Evolutionary conservation across 352 stramenopile genomes (phyloP).

Genomic region (Ophiocytium majus): DNA sequence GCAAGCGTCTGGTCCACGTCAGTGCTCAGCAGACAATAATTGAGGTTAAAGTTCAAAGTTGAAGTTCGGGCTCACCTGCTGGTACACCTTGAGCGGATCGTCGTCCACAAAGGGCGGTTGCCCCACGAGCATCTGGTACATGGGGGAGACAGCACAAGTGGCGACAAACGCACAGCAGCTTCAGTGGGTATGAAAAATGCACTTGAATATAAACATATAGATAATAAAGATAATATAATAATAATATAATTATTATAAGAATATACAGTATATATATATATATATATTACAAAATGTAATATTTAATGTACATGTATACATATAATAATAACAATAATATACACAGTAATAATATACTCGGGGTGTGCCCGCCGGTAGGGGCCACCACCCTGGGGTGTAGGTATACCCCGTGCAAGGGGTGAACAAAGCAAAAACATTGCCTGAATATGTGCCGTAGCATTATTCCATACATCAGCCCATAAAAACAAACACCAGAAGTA

Average conservation of each 20-base stretch:
- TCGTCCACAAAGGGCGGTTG: slow-evolving; percentile 92
- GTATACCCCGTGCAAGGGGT: too few relatives aligned
- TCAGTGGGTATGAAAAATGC: slow-evolving; percentile 40
- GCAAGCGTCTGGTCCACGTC: too few relatives aligned
- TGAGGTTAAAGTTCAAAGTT: too few relatives aligned
- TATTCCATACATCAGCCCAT: too few relatives aligned
- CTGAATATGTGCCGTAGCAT: too few relatives aligned
- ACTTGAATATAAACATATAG: background rate
- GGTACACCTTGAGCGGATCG: slow-evolving; percentile 88
- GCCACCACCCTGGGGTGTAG: too few relatives aligned
- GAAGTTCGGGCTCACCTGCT: slow-evolving; percentile 67
- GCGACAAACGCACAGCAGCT: slow-evolving; percentile 88
- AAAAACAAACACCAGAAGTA: too few relatives aligned
- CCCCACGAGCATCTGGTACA: slow-evolving; percentile 93
- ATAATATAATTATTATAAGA: slow-evolving; percentile 4
- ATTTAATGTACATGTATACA: background rate
- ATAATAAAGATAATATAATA: background rate
- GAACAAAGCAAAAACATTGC: too few relatives aligned
- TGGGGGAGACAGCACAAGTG: slow-evolving; percentile 86
- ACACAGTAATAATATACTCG: too few relatives aligned
- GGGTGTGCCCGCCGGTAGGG: too few relatives aligned
- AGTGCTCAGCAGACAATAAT: too few relatives aligned
- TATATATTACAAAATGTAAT: background rate
- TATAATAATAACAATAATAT: too few relatives aligned
- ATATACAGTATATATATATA: slow-evolving; percentile 7